These are phyloP conservation scores for Boletus rubroflammeus DNA, from an alignment of 768 basidiomycete species.

Conservation along the genomic window DNA sequence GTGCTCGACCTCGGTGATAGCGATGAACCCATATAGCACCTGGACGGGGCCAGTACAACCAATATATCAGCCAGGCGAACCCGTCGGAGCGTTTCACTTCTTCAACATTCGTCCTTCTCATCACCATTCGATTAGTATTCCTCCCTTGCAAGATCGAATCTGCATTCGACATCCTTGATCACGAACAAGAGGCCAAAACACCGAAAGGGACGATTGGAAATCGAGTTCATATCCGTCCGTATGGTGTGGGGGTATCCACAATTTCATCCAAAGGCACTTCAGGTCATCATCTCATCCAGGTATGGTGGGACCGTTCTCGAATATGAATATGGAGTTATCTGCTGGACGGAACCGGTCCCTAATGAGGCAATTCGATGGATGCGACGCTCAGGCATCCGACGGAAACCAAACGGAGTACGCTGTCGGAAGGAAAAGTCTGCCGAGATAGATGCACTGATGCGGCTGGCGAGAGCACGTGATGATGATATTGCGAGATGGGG, in stretches of 20 bases:
- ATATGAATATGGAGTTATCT: constrained; percentile 9
- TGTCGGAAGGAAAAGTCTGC: neutral
- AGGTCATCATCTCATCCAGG: neutral
- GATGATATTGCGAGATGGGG: neutral
- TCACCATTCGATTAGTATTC: neutral
- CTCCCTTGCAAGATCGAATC: neutral
- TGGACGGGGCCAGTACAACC: neutral
- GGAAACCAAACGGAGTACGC: constrained; percentile 6
- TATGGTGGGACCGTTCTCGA: neutral
- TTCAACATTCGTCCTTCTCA: neutral
- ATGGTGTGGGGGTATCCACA: neutral
- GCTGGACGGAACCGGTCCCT: neutral
- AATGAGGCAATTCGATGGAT: neutral
- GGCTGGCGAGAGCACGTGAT: neutral
- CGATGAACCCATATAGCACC: neutral
- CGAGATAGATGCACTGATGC: constrained; percentile 1
- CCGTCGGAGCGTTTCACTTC: neutral
- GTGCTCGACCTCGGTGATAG: neutral
- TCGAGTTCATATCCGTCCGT: neutral
- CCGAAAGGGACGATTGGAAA: neutral
- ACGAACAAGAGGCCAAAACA: neutral
- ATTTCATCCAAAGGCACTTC: neutral
- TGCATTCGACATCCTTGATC: neutral
- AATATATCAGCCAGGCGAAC: too few relatives aligned
- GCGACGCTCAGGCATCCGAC: constrained; percentile 1